Evolutionary conservation across 1,284 basidiomycete genomes (phyloP), one percentile per base, ranked within the genome.

Genomic region (Peniophora sp.): DNA sequence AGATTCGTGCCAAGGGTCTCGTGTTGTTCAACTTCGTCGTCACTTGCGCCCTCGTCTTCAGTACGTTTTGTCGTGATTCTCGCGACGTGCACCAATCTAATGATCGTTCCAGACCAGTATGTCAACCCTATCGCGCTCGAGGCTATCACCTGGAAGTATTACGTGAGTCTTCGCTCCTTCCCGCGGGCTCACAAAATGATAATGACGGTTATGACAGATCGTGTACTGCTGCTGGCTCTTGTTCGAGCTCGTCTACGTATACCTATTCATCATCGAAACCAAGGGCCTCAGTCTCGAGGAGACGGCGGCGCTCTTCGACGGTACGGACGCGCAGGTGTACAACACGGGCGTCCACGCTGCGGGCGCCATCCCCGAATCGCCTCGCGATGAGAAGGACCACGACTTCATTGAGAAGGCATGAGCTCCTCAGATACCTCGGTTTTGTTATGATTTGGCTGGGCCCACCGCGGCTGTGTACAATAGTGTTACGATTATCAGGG

Each of bases 1-100:
- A 68, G 22, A 70, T 90, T 49, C 85, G 88, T 61, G 85, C 88
- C 47, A 89, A 89, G 72, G 87, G 87, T 51, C 79, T 90, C 69
- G 86, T 76, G 56, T 63, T 89, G 47, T 83, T 86, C 70, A 81
- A 77, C 68, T 80, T 87, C 55, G 68, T 75, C 52, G 76, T 85
- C 58, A 83, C 81, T 14, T 51, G 80, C 24, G 77, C 85, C 0
- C 76, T 86, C 55, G 81, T 85, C 55, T 87, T 89, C 72, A 90
- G 27, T 32, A 12, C 27, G 27, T 32, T 12, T 32, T 6, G 5
- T 12, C 12, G 6, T 32, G 27, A 6, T 5, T 32, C 27, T 32
- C 6, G 27, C 12, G 5, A 6, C 12, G 27, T 12, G 27, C 5
- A 32, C 12, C 5, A 32, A 5, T 12, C 27, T 32, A 32, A 32